Conservation (phyloP, 2,329 filamentous ascomycete genomes). For the Arachnopeziza araneosa region DNA sequence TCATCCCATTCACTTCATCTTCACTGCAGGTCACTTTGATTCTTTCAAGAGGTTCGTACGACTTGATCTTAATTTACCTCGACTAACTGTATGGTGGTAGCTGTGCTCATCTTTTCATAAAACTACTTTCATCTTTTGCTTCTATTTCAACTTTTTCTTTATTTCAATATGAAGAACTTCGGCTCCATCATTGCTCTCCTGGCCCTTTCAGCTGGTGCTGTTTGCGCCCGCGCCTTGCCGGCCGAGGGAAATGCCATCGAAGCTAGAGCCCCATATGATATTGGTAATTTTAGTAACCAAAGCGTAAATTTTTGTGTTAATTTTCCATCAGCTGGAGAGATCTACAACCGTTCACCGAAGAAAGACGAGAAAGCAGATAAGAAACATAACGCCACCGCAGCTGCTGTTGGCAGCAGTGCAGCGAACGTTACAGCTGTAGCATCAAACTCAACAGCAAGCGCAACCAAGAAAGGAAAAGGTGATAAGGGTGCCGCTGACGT, state of each 20-base stretch:
- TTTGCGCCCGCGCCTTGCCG: conserved; percentile 28
- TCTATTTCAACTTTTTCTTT: conserved; percentile 12
- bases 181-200: conserved; percentile 34
- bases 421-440: background rate
- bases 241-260: conserved; percentile 11
- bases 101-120: conserved; percentile 25
- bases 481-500: background rate
- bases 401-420: background rate
- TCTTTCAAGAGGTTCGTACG: conserved; percentile 22
- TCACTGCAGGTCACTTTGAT: conserved; percentile 24
- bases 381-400: background rate
- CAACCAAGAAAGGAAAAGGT: conserved; percentile 8
- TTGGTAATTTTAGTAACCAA: conserved; percentile 4
- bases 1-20: conserved; percentile 17
- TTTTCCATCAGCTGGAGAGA: conserved; percentile 10
- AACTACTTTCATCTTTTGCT: conserved; percentile 16
- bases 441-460: conserved; percentile 9
- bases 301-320: background rate
- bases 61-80: background rate
- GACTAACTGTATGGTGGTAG: conserved; percentile 19
- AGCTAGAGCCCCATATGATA: conserved; percentile 19
- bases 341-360: conserved; percentile 20
- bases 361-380: conserved; percentile 14
- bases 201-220: conserved; percentile 32
- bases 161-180: conserved; percentile 38